Evolutionary conservation across 192 early-diverging fungal species (phyloP), one percentile per base, ranked within the genome.

Genomic region (Backusella westeae): DNA sequence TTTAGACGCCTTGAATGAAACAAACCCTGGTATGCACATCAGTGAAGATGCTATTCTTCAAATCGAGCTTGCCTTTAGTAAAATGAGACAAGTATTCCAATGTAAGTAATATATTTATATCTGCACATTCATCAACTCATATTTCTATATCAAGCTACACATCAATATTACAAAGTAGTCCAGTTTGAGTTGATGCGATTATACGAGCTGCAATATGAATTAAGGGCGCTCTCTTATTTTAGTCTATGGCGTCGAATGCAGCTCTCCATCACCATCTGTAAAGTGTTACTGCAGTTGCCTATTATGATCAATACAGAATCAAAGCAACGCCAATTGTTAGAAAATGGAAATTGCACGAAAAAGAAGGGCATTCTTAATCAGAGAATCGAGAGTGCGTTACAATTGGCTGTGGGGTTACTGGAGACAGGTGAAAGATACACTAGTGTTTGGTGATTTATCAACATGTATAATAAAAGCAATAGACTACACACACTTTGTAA

Each of bases 91-190:
- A 29, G 46, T 85, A 39, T 75, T 82, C 29, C 67, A 81, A 67
- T 82, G 84, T 82, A 83, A 49, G 38, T 68, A 6, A 12, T 15
- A n/a, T 41, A 49, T n/a, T 44, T 17, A 4, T 44, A 14, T 9
- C 10, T 39, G 38, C 38, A 23, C 21, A 21, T 2, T 8, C 17
- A 38, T 38, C 36, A 39, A 10, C 38, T 39, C 38, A 39, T 39
- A 39, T 56, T 49, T 6, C 4, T 56, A 19, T 38, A 46, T 75
- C 9, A 81, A 89, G 89, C 87, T 12, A 85, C 85, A 36, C 85
- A 88, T 72, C 88, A 90, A 72, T 90, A 90, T 69, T 82, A 88
- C 73, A 85, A 86, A 59, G 76, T 90, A 29, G 84, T 88, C 7
- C 89, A 88, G 71, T 87, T 87, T 59, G 85, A 90, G 34, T 77